Base-by-base conservation (phyloP, 306 rosid species). In the Ormosia semicastrata region DNA sequence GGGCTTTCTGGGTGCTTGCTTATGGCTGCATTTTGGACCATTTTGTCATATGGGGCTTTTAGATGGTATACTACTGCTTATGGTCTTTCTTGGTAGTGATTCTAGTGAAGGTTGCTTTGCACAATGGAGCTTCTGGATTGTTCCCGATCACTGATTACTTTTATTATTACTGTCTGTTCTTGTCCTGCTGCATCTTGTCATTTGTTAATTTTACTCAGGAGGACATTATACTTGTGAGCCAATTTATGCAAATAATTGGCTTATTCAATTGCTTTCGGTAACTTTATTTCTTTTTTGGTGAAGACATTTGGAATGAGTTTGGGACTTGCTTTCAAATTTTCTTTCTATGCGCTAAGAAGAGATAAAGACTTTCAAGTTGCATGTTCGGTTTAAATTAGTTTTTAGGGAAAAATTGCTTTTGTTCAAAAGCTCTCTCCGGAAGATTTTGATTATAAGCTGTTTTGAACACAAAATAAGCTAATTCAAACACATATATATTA, bases 1-100 rank as follows among this genome's bases (percentile, higher is more conserved):
- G 24, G 24, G 1, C 0, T 24, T 24, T 56, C 24, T 82, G 30
- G 59, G 58, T 75, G 37, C 36, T 81, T 36, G 17, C 52, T 75
- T 46, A 9, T 66, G 10, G 2, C 54, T 79, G 80, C 80, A 87
- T 83, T 80, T 76, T n/a, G 75, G 52, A 39, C 3, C 62, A 41
- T 72, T 69, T 74, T 74, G 15, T 68, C 44, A 32, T 49, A 8
- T 72, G 46, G 46, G 73, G 73, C 17, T 77, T 7, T 13, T 41
- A 8, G 59, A 44, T 73, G 60, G 24, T 39, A 15, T 13, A 62
- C 41, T 17, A 24, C 39, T 34, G 4, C 64, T 66, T 5, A 6
- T 24, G 37, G 4, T 52, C n/a, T 47, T 44, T 57, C 24, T 24
- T 24, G 13, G 12, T 58, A 57, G 6, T 74, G 60, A 58, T 81